A percentile compares a stretch with the other conserved stretches of the same genome.
Evolutionary conservation across 2,329 filamentous ascomycete genomes (phyloP).

Genomic region (Passalora sequoiae): DNA sequence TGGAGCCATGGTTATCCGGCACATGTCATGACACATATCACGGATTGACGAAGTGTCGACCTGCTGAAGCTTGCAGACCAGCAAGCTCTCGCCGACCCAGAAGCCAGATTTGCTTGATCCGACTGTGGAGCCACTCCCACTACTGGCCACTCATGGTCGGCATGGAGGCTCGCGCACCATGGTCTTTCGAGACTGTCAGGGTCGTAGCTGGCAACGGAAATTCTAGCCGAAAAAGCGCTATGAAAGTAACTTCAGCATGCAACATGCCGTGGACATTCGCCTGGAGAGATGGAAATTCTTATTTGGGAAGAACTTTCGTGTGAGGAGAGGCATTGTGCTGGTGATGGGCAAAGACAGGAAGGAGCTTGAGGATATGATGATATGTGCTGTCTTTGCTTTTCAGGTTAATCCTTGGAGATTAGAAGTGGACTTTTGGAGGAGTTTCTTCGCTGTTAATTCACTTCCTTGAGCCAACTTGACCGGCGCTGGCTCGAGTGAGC

Average conservation of each 20-base stretch:
- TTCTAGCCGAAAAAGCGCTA: background rate
- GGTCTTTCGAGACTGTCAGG: background rate
- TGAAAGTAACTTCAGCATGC: background rate
- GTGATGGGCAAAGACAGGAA: background rate
- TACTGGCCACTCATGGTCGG: background rate
- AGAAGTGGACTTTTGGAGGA: background rate
- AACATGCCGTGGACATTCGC: background rate
- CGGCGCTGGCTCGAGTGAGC: background rate
- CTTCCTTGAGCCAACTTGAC: background rate
- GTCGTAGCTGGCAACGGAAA: background rate
- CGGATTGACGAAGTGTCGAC: background rate
- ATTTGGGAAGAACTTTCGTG: background rate
- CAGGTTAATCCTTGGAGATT: background rate
- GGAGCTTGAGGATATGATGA: background rate
- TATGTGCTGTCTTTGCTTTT: background rate
- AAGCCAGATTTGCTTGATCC: background rate
- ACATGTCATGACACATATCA: background rate
- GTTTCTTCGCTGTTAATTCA: constrained; percentile 1
- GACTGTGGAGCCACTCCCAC: background rate
- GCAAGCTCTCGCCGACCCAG: background rate
- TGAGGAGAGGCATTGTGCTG: background rate
- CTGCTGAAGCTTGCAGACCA: background rate
- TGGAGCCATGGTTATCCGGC: background rate
- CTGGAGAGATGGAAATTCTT: background rate
- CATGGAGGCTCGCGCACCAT: background rate